Evolutionary conservation across 2,329 filamentous ascomycete species (phyloP).

Genomic region (Lasiodiplodia sp.): DNA sequence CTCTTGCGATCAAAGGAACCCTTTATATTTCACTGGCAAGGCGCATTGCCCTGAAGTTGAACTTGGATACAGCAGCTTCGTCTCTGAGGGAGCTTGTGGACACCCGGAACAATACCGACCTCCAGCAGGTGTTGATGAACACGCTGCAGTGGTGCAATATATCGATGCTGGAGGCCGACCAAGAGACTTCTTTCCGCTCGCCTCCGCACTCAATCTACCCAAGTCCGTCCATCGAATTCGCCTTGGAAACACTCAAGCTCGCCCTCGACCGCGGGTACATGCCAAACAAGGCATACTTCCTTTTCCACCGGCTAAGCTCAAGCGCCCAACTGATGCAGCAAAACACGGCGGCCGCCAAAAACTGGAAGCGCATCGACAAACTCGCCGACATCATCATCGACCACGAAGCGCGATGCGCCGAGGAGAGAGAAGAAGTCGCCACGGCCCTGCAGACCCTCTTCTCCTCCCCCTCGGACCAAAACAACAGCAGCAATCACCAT

Average conservation of each 20-base stretch:
- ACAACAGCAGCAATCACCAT: neutral
- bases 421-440: neutral
- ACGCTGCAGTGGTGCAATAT: constrained; percentile 30
- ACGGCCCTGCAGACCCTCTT: neutral
- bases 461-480: neutral
- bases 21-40: constrained; percentile 29
- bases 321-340: neutral
- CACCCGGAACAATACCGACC: neutral
- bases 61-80: neutral
- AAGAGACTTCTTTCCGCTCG: neutral
- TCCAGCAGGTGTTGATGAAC: neutral
- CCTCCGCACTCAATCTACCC: neutral
- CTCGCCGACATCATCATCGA: constrained; percentile 1
- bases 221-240: neutral
- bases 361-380: neutral
- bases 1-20: constrained; percentile 28
- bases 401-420: neutral
- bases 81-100: neutral
- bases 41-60: constrained; percentile 21
- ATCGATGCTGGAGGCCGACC: neutral
- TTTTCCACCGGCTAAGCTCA: neutral
- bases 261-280: neutral
- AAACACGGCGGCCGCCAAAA: neutral
- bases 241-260: neutral
- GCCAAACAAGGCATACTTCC: neutral